Evolutionary conservation across 495 filamentous ascomycete genomes (phyloP).

Genomic region (Neurospora hispaniola): DNA sequence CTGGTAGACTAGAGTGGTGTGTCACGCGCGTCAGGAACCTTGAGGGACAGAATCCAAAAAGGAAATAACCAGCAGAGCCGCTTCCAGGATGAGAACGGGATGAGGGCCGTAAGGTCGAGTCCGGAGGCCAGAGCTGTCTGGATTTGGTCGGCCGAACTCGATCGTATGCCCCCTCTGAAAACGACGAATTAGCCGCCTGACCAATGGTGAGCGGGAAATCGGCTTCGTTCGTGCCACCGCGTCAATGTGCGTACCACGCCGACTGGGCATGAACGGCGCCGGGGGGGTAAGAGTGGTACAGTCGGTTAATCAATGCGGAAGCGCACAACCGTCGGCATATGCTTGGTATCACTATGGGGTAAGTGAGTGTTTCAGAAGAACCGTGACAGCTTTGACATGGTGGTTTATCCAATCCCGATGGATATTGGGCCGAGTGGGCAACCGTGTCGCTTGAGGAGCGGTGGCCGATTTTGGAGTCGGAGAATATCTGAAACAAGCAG

Average conservation of each 20-base stretch:
- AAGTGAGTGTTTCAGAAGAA: conserved; percentile 7
- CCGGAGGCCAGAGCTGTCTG: not conserved
- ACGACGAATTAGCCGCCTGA: conserved; percentile 1
- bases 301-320: not conserved
- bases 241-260: conserved; percentile 4
- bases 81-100: not conserved
- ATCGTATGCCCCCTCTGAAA: not conserved
- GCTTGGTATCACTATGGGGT: conserved; percentile 2
- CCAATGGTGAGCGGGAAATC: not conserved
- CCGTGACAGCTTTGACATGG: conserved; percentile 2
- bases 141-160: not conserved
- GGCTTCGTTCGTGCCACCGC: conserved; percentile 1
- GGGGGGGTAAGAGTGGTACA: conserved; percentile 4
- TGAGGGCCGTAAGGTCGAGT: conserved; percentile 3
- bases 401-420: not conserved
- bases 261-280: conserved; percentile 7
- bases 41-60: conserved; percentile 1
- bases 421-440: not conserved
- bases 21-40: not conserved
- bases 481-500: conserved; percentile 1
- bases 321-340: not conserved
- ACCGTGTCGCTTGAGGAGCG: not conserved
- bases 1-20: not conserved
- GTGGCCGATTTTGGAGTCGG: not conserved
- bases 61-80: not conserved